Conservation (phyloP, 176 grass and related monocot genomes). For the Otatea glauca region DNA sequence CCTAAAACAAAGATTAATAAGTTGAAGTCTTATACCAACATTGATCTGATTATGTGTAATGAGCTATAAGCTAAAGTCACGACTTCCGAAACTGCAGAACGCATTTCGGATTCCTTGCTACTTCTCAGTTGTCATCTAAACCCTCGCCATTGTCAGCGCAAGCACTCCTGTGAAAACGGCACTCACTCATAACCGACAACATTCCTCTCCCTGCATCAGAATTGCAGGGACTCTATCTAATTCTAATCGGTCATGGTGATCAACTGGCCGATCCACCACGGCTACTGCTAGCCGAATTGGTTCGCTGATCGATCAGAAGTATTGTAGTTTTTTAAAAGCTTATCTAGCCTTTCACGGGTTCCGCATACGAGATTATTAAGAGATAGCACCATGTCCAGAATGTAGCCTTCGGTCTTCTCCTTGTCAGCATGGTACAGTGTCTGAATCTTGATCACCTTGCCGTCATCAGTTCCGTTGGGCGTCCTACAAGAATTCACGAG, state of each 20-base stretch:
- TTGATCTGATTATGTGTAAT: background rate
- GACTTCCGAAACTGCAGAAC: background rate
- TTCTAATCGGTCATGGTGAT: background rate
- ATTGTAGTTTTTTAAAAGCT: background rate
- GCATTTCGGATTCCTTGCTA: background rate
- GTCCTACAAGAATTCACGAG: conserved; percentile 12
- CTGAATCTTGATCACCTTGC: conserved; percentile 49
- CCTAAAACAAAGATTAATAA: background rate
- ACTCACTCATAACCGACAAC: background rate
- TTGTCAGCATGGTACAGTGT: conserved; percentile 63
- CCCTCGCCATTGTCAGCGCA: background rate
- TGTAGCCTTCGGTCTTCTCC: conserved; percentile 58
- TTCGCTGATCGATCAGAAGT: background rate
- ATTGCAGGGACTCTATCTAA: conserved; percentile 6
- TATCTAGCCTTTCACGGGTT: background rate
- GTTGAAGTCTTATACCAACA: background rate
- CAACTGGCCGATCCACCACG: too few species aligned
- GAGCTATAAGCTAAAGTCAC: background rate
- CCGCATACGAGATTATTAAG: conserved; percentile 53
- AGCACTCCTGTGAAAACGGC: background rate
- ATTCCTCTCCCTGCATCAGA: background rate
- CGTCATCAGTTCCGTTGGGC: background rate
- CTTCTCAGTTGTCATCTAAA: conserved; percentile 8
- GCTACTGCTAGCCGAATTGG: background rate
- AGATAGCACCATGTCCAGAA: conserved; percentile 58